Evolutionary conservation across 2,329 filamentous ascomycete genomes (phyloP).

Genomic region (Diplodia mutila): DNA sequence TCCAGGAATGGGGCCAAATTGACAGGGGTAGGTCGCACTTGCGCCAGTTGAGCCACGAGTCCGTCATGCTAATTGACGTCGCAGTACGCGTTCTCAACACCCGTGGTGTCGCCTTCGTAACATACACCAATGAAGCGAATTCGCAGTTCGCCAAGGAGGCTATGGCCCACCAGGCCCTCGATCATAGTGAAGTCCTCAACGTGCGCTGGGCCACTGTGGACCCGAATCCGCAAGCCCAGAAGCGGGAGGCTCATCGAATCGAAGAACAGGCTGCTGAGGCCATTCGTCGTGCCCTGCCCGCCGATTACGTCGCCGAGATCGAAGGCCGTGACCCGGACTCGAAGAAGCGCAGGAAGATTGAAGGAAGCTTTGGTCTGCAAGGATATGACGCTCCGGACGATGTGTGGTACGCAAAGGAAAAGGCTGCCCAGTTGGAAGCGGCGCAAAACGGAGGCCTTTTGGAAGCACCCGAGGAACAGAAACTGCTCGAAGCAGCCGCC

Average conservation of each 20-base stretch:
- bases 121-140: constrained; percentile 79
- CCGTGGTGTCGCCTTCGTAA: constrained; percentile 91
- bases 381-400: constrained; percentile 95
- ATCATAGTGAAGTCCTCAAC: constrained; percentile 91
- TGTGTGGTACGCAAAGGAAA: constrained; percentile 85
- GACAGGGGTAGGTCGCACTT: constrained; percentile 63
- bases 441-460: constrained; percentile 65
- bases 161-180: constrained; percentile 91
- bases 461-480: constrained; percentile 59
- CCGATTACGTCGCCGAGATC: constrained; percentile 89
- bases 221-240: constrained; percentile 92
- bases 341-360: constrained; percentile 83
- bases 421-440: constrained; percentile 65
- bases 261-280: constrained; percentile 98
- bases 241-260: constrained; percentile 82
- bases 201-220: constrained; percentile 97
- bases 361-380: constrained; percentile 84
- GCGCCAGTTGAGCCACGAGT: background rate
- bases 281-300: constrained; percentile 82
- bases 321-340: constrained; percentile 89
- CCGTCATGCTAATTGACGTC: background rate
- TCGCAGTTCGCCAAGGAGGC: constrained; percentile 66
- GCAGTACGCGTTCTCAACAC: constrained; percentile 78
- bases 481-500: constrained; percentile 52
- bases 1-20: constrained; percentile 94